phyloP scores from a whole-genome alignment of 495 filamentous ascomycete genomes.

The Letharia lupina region DNA sequence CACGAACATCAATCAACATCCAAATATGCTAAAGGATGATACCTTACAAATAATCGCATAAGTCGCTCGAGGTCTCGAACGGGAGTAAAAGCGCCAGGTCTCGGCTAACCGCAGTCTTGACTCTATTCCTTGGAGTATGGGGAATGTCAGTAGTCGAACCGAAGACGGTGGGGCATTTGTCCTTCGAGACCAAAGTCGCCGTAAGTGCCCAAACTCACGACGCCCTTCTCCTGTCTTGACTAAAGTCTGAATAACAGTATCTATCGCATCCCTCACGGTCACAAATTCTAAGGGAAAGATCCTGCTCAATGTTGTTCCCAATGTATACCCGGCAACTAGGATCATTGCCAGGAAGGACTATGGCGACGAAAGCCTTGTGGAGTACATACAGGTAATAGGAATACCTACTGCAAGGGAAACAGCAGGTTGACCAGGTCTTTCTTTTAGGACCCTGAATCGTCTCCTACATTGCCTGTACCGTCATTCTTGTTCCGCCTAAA shows the following conservation, averaged over 20 bases:
- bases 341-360: constrained; percentile 65
- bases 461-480: constrained; percentile 46
- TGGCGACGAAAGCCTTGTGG: constrained; percentile 67
- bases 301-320: constrained; percentile 71
- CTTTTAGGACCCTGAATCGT: constrained; percentile 67
- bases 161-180: constrained; percentile 79
- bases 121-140: constrained; percentile 48
- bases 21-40: not conserved
- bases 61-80: not conserved
- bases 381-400: constrained; percentile 76
- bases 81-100: not conserved
- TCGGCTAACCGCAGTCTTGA: constrained; percentile 4
- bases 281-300: constrained; percentile 66
- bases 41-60: not conserved
- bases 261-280: constrained; percentile 71
- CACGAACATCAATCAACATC: not conserved
- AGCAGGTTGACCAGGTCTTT: not conserved
- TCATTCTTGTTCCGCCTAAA: constrained; percentile 75
- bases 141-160: constrained; percentile 81
- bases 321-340: constrained; percentile 78
- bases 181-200: constrained; percentile 81
- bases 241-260: constrained; percentile 47
- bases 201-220: constrained; percentile 40
- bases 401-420: not conserved
- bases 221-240: not conserved